Evolutionary conservation across 768 basidiomycete genomes (phyloP), one percentile per base, ranked within the genome.

Genomic region (Serendipita indica): DNA sequence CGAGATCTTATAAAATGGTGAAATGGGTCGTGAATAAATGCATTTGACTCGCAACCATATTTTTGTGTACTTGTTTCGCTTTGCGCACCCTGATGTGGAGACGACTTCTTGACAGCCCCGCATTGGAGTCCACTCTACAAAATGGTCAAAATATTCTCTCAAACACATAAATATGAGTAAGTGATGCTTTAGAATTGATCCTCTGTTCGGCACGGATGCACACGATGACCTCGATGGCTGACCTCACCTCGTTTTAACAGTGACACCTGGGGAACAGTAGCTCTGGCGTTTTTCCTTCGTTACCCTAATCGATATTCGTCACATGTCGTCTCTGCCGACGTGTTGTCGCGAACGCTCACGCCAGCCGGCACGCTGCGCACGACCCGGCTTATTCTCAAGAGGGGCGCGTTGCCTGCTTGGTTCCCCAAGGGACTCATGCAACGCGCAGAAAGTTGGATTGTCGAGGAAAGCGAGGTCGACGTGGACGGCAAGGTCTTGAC

Each of bases 221-320:
- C 6, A 45, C 28, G 5, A 3, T 6, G 34, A 18, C 18, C 28
- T 18, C 22, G 4, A 25, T 61, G 3, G 25, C 39, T 60, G 34
- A 59, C 60, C 65, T 65, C 20, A 68, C 64, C 45, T 58, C 60
- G 14, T 54, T 27, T 61, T 14, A 14, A 4, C 65, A 92, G 91
- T 77, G 89, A 96, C 79, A 81, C 91, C 69, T 91, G 93, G 82
- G 77, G 88, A 60, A 93, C 88, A 64, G 88, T 94, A 60, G 82
- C 93, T 18, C 77, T 94, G 63, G 93, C 93, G 12, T 96, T 86
- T 75, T 93, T 93, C 69, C 75, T 96, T 60, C 86, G 93, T 62
- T 98, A 96, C 71, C 93, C 93, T 2, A 97, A 96, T 68, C 91
- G 93, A 52, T 90, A 89, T 66, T 89, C 93, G 3, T 76, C 86